Percentiles rank a stretch among this genome's conserved stretches.
Evolutionary conservation across 2,329 filamentous ascomycete genomes (phyloP).

Genomic region (Fonsecaea pedrosoi): DNA sequence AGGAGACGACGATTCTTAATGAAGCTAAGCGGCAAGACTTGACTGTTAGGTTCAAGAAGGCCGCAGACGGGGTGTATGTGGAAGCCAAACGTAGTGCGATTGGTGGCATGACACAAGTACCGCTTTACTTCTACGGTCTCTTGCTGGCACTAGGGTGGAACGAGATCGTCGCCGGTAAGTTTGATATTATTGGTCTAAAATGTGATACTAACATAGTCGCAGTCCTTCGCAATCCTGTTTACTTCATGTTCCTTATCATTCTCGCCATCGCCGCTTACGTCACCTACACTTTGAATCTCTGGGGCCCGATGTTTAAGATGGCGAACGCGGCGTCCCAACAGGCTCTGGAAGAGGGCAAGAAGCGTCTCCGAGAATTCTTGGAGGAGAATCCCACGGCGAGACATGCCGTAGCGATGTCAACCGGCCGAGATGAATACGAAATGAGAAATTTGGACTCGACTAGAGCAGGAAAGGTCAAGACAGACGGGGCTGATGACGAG

Average conservation of each 20-base stretch:
- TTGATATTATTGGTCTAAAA: not conserved
- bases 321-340: conserved; percentile 85
- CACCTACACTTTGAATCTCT: conserved; percentile 91
- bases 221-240: conserved; percentile 93
- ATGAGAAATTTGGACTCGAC: conserved; percentile 52
- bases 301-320: conserved; percentile 96
- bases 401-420: conserved; percentile 77
- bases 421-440: conserved; percentile 63
- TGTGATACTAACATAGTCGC: conserved; percentile 36
- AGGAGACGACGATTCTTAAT: conserved; percentile 93
- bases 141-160: conserved; percentile 97
- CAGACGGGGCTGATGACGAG: conserved; percentile 33
- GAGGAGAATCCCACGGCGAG: conserved; percentile 84
- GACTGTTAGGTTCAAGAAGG: conserved; percentile 96
- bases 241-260: conserved; percentile 87
- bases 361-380: conserved; percentile 86
- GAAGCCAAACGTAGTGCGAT: conserved; percentile 97
- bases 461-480: conserved; percentile 23
- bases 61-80: conserved; percentile 94
- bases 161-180: conserved; percentile 88
- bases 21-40: conserved; percentile 91
- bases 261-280: conserved; percentile 79
- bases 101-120: conserved; percentile 91
- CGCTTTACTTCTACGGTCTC: conserved; percentile 90
- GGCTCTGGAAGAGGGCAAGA: conserved; percentile 88